phyloP scores from a whole-genome alignment of 1,284 basidiomycete genomes.

The Pseudozyma tsukubaensis region DNA sequence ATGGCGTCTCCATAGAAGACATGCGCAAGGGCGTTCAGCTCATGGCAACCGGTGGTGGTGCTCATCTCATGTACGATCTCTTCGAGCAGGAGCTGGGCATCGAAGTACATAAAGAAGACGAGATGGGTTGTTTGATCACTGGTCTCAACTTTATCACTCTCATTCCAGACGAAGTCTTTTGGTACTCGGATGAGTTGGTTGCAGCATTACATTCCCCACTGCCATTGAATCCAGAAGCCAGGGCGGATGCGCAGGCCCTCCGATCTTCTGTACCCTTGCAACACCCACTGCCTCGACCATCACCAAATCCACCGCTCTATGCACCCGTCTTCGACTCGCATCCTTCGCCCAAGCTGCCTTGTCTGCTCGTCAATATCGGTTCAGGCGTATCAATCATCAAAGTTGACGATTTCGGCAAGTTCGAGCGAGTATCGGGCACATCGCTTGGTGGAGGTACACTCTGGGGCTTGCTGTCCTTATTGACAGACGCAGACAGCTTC shows the following conservation, averaged over 20 bases:
- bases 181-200: conserved; percentile 97
- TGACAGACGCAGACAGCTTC: conserved; percentile 95
- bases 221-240: conserved; percentile 42
- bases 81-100: conserved; percentile 82
- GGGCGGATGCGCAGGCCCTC: conserved; percentile 48
- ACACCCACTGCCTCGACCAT: conserved; percentile 81
- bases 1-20: conserved; percentile 86
- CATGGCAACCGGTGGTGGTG: conserved; percentile 97
- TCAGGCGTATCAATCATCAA: conserved; percentile 98
- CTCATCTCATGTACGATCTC: conserved; percentile 90
- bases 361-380: conserved; percentile 96
- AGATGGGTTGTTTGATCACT: conserved; percentile 98
- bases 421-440: conserved; percentile 96
- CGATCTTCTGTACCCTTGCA: conserved; percentile 47
- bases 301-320: conserved; percentile 89
- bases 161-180: conserved; percentile 98
- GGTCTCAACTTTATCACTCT: conserved; percentile 96
- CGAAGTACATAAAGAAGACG: conserved; percentile 88
- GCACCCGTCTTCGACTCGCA: conserved; percentile 84
- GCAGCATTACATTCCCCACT: conserved; percentile 53
- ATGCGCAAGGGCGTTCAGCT: conserved; percentile 96
- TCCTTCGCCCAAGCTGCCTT: conserved; percentile 84
- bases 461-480: conserved; percentile 92
- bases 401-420: conserved; percentile 92
- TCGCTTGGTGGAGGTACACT: conserved; percentile 98